These are phyloP conservation scores for Coemansia guatemalensis DNA, from an alignment of 192 early-diverging fungal species.

Conservation along the genomic window DNA sequence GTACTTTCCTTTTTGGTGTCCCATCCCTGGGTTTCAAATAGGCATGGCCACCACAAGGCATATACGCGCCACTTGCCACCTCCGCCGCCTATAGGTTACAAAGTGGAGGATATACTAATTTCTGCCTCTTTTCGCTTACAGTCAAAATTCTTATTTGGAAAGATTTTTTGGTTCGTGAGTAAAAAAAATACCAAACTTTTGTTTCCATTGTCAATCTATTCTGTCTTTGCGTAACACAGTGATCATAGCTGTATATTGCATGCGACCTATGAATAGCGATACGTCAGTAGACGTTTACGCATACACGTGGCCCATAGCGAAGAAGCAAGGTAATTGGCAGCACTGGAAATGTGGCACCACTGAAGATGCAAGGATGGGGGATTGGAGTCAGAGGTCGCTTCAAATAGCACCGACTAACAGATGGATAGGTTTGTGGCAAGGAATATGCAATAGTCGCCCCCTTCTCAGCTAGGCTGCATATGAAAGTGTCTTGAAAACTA, in stretches of 20 bases:
- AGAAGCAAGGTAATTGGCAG: background rate
- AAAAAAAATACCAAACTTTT: background rate
- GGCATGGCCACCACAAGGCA: background rate
- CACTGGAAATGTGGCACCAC: background rate
- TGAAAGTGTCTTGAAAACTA: slow-evolving; percentile 1
- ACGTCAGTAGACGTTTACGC: background rate
- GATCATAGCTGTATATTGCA: background rate
- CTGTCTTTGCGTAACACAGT: background rate
- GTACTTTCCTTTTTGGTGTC: background rate
- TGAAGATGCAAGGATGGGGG: background rate
- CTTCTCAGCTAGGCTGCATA: background rate
- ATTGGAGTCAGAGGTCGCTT: background rate
- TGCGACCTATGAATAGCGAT: background rate
- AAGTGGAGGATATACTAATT: background rate
- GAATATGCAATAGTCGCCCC: background rate
- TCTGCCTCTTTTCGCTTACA: background rate
- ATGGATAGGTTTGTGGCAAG: background rate
- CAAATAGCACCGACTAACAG: background rate
- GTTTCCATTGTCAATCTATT: background rate
- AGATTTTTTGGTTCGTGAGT: background rate
- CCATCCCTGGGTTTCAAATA: background rate
- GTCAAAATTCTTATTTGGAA: background rate
- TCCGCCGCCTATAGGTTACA: background rate
- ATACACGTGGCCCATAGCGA: background rate
- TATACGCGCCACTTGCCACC: background rate